phyloP scores from a whole-genome alignment of 192 early-diverging fungal genomes.

The Funneliformis geosporum region DNA sequence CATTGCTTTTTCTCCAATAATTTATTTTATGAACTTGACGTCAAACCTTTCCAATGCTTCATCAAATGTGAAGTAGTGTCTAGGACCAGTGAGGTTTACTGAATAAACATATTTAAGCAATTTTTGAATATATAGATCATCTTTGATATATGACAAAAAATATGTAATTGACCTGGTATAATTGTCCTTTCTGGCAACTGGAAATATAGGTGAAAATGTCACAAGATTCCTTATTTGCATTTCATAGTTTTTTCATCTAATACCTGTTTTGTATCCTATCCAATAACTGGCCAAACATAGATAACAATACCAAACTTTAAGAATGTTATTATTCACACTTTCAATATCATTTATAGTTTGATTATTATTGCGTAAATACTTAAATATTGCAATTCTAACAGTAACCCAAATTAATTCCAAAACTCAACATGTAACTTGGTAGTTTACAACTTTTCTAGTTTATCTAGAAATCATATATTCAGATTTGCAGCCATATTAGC shows the following conservation, averaged over 20 bases:
- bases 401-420: neutral
- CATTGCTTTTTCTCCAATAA: neutral
- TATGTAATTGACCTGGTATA: neutral
- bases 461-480: neutral
- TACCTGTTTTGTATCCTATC: neutral
- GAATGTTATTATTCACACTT: neutral
- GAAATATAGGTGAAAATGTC: neutral
- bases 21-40: constrained; percentile 15
- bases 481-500: neutral
- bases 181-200: neutral
- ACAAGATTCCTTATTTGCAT: neutral
- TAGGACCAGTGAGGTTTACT: neutral
- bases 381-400: neutral
- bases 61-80: constrained; percentile 8
- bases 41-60: neutral
- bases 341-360: neutral
- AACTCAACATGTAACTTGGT: neutral
- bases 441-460: neutral
- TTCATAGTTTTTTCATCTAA: neutral
- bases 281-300: neutral
- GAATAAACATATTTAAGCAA: neutral
- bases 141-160: neutral
- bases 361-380: neutral
- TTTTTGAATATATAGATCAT: neutral
- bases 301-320: constrained; percentile 21